These are phyloP conservation scores for Penicillium malachiteum DNA, from an alignment of 495 filamentous ascomycete genomes.

Conservation along the genomic window DNA sequence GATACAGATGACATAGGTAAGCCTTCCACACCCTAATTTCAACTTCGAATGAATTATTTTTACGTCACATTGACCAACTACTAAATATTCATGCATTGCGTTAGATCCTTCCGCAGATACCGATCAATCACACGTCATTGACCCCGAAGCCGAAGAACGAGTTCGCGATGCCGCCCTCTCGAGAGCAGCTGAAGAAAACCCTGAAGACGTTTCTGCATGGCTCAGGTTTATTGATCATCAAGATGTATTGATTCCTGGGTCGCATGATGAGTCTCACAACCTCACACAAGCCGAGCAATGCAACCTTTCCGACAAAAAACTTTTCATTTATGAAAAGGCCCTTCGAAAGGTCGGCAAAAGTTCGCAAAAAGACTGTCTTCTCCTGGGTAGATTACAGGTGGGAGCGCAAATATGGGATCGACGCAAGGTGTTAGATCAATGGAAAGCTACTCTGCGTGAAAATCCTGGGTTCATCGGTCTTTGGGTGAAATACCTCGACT, in stretches of 20 bases:
- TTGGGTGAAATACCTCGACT: conserved; percentile 75
- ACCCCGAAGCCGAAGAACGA: conserved; percentile 41
- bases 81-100: not conserved
- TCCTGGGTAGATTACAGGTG: conserved; percentile 69
- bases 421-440: conserved; percentile 59
- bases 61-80: not conserved
- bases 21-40: not conserved
- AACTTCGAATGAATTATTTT: not conserved
- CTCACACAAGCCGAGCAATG: conserved; percentile 60
- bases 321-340: conserved; percentile 81
- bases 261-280: conserved; percentile 32
- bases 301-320: conserved; percentile 71
- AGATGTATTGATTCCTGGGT: conserved; percentile 54
- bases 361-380: conserved; percentile 51
- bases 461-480: conserved; percentile 59
- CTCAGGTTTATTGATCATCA: conserved; percentile 74
- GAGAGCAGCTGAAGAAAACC: conserved; percentile 57
- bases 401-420: conserved; percentile 70
- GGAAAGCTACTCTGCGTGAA: conserved; percentile 58
- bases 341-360: conserved; percentile 53
- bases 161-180: conserved; percentile 57
- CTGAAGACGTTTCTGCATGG: conserved; percentile 71
- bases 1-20: conserved; percentile 1
- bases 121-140: conserved; percentile 3
- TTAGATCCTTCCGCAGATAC: not conserved